A percentile compares a stretch with the other conserved stretches of the same genome.
These are phyloP conservation scores for Theileria sp. DNA, from an alignment of 169 alveolate genomes.

Conservation along the genomic window DNA sequence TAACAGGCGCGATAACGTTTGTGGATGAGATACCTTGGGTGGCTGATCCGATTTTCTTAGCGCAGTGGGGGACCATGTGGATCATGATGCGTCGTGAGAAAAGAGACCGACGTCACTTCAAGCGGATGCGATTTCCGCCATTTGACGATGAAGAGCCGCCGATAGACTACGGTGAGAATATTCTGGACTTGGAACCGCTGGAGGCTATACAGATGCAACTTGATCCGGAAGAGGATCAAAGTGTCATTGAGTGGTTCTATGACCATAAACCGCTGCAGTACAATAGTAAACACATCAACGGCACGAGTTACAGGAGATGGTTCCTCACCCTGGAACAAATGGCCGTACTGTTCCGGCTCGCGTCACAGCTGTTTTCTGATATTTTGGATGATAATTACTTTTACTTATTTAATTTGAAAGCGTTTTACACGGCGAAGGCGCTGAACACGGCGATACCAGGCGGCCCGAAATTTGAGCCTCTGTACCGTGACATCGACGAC, in stretches of 20 bases:
- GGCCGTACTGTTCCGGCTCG: slow-evolving; percentile 96
- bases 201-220: slow-evolving; percentile 98
- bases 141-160: slow-evolving; percentile 99
- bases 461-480: slow-evolving; percentile 99
- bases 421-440: slow-evolving; percentile 99
- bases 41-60: slow-evolving; percentile 98
- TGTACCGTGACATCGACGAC: slow-evolving; percentile 95
- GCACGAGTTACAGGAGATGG: slow-evolving; percentile 93
- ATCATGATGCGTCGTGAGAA: slow-evolving; percentile 99
- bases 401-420: slow-evolving; percentile 93
- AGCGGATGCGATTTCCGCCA: slow-evolving; percentile 99
- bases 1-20: slow-evolving; percentile 99
- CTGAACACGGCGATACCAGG: slow-evolving; percentile 99
- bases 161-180: slow-evolving; percentile 98
- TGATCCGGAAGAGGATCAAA: slow-evolving; percentile 97
- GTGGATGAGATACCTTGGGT: slow-evolving; percentile 98
- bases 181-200: slow-evolving; percentile 96
- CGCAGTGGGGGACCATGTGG: slow-evolving; percentile 99
- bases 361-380: slow-evolving; percentile 95
- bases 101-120: slow-evolving; percentile 99
- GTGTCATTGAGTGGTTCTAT: slow-evolving; percentile 98
- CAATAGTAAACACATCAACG: slow-evolving; percentile 77
- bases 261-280: slow-evolving; percentile 76
- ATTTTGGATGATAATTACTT: slow-evolving; percentile 95
- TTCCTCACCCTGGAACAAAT: slow-evolving; percentile 91